Percentiles rank a stretch among this genome's conserved stretches.
Conservation (phyloP, 2,329 filamentous ascomycete species). For the Fusarium metavorans region DNA sequence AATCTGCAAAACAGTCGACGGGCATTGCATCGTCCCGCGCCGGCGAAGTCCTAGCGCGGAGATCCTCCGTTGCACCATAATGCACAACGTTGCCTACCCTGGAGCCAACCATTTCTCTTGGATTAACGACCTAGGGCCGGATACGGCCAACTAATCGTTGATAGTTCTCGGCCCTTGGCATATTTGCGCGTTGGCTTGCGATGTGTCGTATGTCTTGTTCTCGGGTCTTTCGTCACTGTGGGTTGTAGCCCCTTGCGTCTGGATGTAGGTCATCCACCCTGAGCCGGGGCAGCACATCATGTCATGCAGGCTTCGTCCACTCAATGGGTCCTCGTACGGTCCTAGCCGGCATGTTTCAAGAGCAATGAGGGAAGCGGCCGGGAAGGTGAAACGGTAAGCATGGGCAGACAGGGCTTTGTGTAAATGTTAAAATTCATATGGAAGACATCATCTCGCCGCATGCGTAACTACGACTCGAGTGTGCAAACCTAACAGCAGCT, state of each 20-base stretch:
- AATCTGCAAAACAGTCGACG: neutral
- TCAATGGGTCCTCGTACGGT: neutral
- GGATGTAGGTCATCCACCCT: slow-evolving; percentile 12
- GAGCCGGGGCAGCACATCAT: neutral
- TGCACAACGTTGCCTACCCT: slow-evolving; percentile 2
- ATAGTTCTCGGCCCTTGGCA: neutral
- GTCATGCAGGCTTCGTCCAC: neutral
- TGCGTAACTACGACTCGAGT: too few relatives aligned
- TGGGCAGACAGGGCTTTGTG: neutral
- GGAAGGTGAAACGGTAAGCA: neutral
- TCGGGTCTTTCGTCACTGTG: slow-evolving; percentile 5
- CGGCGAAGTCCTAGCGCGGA: slow-evolving; percentile 1
- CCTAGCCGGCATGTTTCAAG: neutral
- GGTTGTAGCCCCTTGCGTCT: neutral
- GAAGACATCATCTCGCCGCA: neutral
- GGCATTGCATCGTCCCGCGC: slow-evolving; percentile 6
- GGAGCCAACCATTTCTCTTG: neutral
- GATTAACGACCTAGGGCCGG: neutral
- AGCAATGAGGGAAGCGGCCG: neutral
- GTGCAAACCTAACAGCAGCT: neutral
- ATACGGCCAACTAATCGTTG: neutral
- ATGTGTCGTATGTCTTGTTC: neutral
- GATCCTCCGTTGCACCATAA: neutral
- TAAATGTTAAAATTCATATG: neutral
- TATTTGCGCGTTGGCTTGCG: neutral